Evolutionary conservation across 306 rosid species (phyloP).

Genomic region (Rosa chinensis): DNA sequence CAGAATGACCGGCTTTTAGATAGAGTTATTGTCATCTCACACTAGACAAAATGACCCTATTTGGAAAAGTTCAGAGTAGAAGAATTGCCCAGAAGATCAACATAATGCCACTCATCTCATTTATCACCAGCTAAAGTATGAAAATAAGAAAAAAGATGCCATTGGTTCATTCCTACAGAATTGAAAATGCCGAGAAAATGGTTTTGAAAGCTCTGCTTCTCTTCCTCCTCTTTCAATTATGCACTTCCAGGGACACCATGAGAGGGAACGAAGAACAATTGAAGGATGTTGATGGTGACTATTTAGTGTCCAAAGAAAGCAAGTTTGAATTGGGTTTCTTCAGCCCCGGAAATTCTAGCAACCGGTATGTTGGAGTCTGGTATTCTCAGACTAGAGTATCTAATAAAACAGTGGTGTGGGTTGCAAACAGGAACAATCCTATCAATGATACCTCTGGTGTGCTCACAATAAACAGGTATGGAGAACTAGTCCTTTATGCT

Average conservation of each 20-base stretch:
- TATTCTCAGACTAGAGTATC: neutral
- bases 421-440: slow-evolving; percentile 49
- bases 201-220: neutral
- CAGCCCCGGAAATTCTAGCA: slow-evolving; percentile 33
- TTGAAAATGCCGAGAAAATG: neutral
- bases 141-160: neutral
- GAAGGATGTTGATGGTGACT: slow-evolving; percentile 37
- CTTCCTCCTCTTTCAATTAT: neutral
- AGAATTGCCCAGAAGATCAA: too few relatives aligned
- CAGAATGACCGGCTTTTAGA: too few relatives aligned
- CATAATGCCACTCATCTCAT: too few relatives aligned
- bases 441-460: slow-evolving; percentile 27
- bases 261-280: slow-evolving; percentile 11
- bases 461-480: slow-evolving; percentile 12
- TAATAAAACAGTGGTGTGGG: slow-evolving; percentile 48
- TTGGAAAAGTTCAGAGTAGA: too few relatives aligned
- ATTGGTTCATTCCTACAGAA: neutral
- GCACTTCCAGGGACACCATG: slow-evolving; percentile 20
- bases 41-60: too few relatives aligned
- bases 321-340: slow-evolving; percentile 57
- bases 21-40: too few relatives aligned
- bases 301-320: slow-evolving; percentile 33
- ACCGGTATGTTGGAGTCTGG: slow-evolving; percentile 41
- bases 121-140: too few relatives aligned
- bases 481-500: slow-evolving; percentile 4